phyloP scores from a whole-genome alignment of 2,329 filamentous ascomycete species.

The Verticillium nubilum region DNA sequence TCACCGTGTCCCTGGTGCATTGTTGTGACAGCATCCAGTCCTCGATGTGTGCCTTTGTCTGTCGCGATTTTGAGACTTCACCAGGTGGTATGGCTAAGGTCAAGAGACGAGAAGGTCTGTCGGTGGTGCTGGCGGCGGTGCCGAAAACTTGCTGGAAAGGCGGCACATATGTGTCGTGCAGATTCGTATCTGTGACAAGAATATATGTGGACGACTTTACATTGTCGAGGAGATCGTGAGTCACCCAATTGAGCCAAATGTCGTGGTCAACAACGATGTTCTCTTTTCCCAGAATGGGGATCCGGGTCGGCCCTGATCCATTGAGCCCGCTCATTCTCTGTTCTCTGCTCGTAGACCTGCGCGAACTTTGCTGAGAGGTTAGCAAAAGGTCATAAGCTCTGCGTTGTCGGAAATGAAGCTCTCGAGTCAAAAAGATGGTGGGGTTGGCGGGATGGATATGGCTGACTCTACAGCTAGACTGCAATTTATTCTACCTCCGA shows the following conservation, averaged over 20 bases:
- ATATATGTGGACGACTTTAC: slow-evolving; percentile 87
- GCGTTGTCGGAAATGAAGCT: not conserved
- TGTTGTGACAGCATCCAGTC: slow-evolving; percentile 92
- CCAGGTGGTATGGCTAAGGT: slow-evolving; percentile 85
- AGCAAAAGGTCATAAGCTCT: not conserved
- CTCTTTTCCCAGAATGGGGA: slow-evolving; percentile 82
- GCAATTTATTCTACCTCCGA: not conserved
- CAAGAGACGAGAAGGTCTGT: slow-evolving; percentile 54
- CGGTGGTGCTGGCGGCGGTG: slow-evolving; percentile 32
- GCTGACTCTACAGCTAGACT: not conserved
- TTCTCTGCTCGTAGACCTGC: not conserved
- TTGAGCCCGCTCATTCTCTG: slow-evolving; percentile 10
- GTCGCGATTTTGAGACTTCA: slow-evolving; percentile 87
- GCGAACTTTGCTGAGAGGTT: not conserved
- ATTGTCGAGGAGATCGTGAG: slow-evolving; percentile 71
- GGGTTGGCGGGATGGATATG: not conserved
- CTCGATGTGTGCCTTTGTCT: slow-evolving; percentile 92
- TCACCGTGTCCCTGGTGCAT: slow-evolving; percentile 92
- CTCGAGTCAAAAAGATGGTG: not conserved
- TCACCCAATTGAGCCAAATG: slow-evolving; percentile 79
- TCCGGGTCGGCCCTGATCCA: slow-evolving; percentile 44
- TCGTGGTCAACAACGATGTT: slow-evolving; percentile 89
- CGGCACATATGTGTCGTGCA: slow-evolving; percentile 75
- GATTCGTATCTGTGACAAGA: slow-evolving; percentile 93
- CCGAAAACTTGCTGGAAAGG: slow-evolving; percentile 52